Percentiles rank a stretch among this genome's conserved stretches.
phyloP scores from a whole-genome alignment of 208 protist species.

The Crithidia thermophila region DNA sequence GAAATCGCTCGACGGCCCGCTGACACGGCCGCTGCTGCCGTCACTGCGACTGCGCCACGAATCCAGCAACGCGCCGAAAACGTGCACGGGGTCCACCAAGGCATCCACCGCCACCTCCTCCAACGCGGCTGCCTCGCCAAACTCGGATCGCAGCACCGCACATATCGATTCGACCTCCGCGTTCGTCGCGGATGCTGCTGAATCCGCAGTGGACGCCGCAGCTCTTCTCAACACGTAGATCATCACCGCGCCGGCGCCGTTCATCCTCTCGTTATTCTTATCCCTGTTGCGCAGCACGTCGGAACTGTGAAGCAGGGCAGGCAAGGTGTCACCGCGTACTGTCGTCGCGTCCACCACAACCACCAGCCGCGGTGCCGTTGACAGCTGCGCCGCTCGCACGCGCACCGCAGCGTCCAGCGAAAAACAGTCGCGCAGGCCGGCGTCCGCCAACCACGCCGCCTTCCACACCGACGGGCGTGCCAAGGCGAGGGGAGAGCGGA shows the following conservation, averaged over 20 bases:
- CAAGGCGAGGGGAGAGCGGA: background rate
- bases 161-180: background rate
- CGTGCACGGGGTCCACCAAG: conserved; percentile 41
- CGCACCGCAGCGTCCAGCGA: conserved; percentile 41
- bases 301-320: conserved; percentile 32
- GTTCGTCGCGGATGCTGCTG: too few species aligned
- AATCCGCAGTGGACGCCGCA: too few species aligned
- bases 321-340: conserved; percentile 23
- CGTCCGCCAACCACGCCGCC: conserved; percentile 5
- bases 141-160: background rate
- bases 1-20: too few species aligned
- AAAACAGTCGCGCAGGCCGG: conserved; percentile 34
- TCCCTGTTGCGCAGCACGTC: background rate
- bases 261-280: too few species aligned
- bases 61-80: conserved; percentile 42
- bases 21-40: background rate
- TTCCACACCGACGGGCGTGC: conserved; percentile 23
- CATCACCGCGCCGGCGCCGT: too few species aligned
- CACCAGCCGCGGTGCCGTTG: conserved; percentile 1
- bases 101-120: conserved; percentile 39
- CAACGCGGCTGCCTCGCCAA: background rate
- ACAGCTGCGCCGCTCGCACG: conserved; percentile 40
- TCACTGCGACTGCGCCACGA: too few species aligned
- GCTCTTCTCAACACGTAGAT: too few species aligned
- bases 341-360: conserved; percentile 52